Evolutionary conservation across 371 early-diverging fungal species (phyloP), one percentile per base, ranked within the genome.

Genomic region (Gilbertella persicaria): DNA sequence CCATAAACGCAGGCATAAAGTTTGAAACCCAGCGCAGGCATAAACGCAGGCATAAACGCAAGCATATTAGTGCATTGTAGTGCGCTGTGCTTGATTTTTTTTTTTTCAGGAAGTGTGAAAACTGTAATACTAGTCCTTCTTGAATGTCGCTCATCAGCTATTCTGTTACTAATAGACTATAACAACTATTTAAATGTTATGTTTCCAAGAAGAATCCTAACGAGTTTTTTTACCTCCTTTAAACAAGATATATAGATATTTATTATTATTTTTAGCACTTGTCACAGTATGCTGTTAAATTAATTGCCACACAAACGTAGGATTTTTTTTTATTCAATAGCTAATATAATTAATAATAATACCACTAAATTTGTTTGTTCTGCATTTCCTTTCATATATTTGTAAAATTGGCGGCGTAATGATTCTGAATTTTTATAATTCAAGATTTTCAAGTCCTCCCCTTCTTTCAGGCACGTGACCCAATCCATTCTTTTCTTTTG

Each of bases 161-260:
- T 40, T 40, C 20, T 40, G 40, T 40, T 40, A 40, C 8, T 40
- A 40, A 40, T 50, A 50, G 41, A 47, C 47, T 47, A 47, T 20
- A 30, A 47, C 36, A 47, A 41, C 50, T 50, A 41, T 55, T 47
- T 47, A 47, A 24, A 30, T 46, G 54, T 33, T 55, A 26, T 47
- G 17, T 55, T 46, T 41, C 37, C 29, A 41, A 45, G 24, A 41
- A 16, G 49, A 35, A 55, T 55, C 29, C 52, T 43, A 51, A 51
- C 52, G 52, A 30, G 52, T 43, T 51, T 47, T 55, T 47, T 42
- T 45, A 25, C 16, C 49, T 13, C 36, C 20, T n/a, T 25, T 25
- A 36, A 40, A 40, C 40, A 49, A 39, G 49, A 38, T 49, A 49
- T 23, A 49, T 49, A 49, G 39, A 49, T 38, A 49, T 49, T 49